Percentiles rank a stretch among this genome's conserved stretches.
Evolutionary conservation across 164 flowering plant genomes (phyloP).

Genomic region (Euptelea pleiosperma): DNA sequence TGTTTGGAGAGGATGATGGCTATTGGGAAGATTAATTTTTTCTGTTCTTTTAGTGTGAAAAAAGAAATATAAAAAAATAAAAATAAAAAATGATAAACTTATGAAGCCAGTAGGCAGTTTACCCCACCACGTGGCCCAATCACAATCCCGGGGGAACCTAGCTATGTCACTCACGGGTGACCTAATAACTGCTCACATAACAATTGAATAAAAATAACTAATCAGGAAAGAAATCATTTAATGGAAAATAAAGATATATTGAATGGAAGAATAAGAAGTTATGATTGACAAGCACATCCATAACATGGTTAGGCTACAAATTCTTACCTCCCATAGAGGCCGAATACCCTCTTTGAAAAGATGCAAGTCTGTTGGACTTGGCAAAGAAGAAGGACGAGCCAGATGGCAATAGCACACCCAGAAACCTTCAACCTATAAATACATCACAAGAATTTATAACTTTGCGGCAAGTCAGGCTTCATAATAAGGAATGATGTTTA

Average conservation of each 20-base stretch:
- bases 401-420: constrained; percentile 96
- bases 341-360: constrained; percentile 97
- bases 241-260: background rate
- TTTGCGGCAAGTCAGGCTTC: background rate
- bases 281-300: background rate
- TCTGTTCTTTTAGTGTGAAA: too few relatives aligned
- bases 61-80: too few relatives aligned
- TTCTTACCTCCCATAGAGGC: constrained; percentile 91
- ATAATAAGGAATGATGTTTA: background rate
- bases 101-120: too few relatives aligned
- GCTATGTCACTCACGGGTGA: too few relatives aligned
- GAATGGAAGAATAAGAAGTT: background rate
- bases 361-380: constrained; percentile 94
- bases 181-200: background rate
- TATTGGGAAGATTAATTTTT: too few relatives aligned
- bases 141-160: too few relatives aligned
- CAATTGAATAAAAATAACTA: background rate
- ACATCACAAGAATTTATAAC: too few relatives aligned
- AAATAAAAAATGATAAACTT: too few relatives aligned
- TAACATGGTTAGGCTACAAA: background rate
- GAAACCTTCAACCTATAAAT: constrained; percentile 77
- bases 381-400: constrained; percentile 85
- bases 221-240: background rate
- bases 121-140: too few relatives aligned
- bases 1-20: too few relatives aligned